Conservation (phyloP, 2,329 filamentous ascomycete species). For the Rachicladosporium sp. region DNA sequence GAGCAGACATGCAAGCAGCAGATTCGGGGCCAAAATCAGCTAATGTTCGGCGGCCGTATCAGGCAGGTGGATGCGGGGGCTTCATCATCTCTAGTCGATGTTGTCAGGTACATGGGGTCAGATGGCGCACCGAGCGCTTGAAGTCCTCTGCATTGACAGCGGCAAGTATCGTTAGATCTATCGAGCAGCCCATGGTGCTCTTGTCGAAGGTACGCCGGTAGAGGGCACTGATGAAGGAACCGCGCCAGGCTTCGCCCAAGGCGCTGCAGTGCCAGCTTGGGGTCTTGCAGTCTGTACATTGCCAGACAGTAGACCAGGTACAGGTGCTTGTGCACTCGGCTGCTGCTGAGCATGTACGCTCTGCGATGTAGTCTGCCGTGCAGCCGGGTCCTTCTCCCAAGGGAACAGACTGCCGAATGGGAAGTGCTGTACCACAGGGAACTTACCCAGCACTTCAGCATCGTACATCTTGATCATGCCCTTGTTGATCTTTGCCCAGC, state of each 20-base stretch:
- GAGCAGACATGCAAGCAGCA: too few species aligned
- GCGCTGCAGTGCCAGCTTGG: constrained; percentile 13
- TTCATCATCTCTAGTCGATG: too few species aligned
- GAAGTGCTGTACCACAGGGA: constrained; percentile 95
- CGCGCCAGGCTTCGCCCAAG: constrained; percentile 13
- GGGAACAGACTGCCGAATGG: constrained; percentile 38
- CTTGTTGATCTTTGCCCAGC: constrained; percentile 97
- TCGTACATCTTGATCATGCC: constrained; percentile 99
- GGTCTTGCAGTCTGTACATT: too few species aligned
- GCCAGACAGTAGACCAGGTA: too few species aligned
- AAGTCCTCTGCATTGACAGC: too few species aligned
- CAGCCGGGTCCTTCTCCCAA: constrained; percentile 35
- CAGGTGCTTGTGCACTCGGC: constrained; percentile 6
- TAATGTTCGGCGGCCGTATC: too few species aligned
- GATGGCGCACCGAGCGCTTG: too few species aligned
- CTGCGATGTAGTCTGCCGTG: constrained; percentile 13
- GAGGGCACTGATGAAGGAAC: constrained; percentile 9
- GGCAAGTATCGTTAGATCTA: too few species aligned
- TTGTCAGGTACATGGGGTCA: too few species aligned
- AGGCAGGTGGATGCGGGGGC: too few species aligned
- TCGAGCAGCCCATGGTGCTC: constrained; percentile 16
- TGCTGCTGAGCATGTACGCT: constrained; percentile 20
- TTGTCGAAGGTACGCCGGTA: constrained; percentile 18
- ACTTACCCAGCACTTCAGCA: constrained; percentile 89
- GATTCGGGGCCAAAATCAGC: too few species aligned